Conservation (phyloP, 768 basidiomycete species). For the Lentinula aciculospora region DNA sequence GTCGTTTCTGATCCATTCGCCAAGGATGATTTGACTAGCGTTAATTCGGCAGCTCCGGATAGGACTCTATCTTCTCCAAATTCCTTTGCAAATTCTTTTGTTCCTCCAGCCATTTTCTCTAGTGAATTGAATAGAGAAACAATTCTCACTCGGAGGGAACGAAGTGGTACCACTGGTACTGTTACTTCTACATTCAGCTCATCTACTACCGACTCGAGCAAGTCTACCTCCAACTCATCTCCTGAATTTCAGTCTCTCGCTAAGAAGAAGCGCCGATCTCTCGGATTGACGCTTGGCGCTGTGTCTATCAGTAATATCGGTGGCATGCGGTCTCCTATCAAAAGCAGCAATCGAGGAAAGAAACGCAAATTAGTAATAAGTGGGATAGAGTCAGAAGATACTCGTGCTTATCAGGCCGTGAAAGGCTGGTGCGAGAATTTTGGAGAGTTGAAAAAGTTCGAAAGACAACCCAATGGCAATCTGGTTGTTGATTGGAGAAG, state of each 20-base stretch:
- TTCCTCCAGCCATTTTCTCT: background rate
- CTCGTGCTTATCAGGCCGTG: constrained; percentile 23
- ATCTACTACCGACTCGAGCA: background rate
- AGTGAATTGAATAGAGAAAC: background rate
- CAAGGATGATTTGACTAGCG: background rate
- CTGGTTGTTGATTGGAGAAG: constrained; percentile 31
- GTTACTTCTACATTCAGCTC: background rate
- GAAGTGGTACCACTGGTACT: constrained; percentile 2
- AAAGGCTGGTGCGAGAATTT: constrained; percentile 30
- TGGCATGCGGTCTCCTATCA: background rate
- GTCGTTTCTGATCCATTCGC: background rate
- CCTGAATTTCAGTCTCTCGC: background rate
- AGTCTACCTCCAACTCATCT: background rate
- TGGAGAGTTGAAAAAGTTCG: constrained; percentile 27
- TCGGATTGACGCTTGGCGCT: background rate
- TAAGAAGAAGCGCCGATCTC: background rate
- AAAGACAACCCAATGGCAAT: constrained; percentile 19
- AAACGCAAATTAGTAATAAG: constrained; percentile 28
- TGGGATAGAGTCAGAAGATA: constrained; percentile 22
- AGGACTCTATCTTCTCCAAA: background rate
- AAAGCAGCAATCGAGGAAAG: background rate
- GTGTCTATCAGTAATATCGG: background rate
- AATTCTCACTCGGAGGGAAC: background rate
- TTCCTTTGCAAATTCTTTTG: background rate
- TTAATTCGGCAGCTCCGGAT: background rate